A percentile compares a stretch with the other conserved stretches of the same genome.
These are phyloP conservation scores for Coemansia sp. DNA, from an alignment of 192 early-diverging fungal species.

Conservation along the genomic window DNA sequence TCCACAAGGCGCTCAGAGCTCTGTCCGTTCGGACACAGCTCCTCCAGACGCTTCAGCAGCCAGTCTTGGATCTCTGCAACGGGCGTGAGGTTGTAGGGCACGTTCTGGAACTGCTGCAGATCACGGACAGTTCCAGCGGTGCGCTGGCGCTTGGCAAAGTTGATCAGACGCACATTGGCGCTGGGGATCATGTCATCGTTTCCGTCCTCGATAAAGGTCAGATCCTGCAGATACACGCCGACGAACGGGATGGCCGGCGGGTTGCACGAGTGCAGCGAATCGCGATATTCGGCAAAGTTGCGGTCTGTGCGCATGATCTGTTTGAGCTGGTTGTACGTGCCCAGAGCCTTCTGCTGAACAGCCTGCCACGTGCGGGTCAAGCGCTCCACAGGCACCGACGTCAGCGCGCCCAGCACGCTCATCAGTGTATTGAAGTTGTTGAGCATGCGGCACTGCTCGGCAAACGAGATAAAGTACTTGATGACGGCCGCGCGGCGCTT, in stretches of 20 bases:
- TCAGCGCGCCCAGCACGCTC: slow-evolving; percentile 88
- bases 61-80: slow-evolving; percentile 86
- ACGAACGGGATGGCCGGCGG: slow-evolving; percentile 84
- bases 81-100: slow-evolving; percentile 71
- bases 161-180: slow-evolving; percentile 69
- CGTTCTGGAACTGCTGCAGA: slow-evolving; percentile 86
- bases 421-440: slow-evolving; percentile 97
- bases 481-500: slow-evolving; percentile 76
- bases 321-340: slow-evolving; percentile 65
- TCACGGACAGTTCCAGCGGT: slow-evolving; percentile 86
- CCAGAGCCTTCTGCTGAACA: slow-evolving; percentile 61
- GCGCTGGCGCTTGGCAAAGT: slow-evolving; percentile 87
- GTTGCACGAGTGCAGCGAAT: slow-evolving; percentile 77
- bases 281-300: slow-evolving; percentile 85
- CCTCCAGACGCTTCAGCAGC: slow-evolving; percentile 69
- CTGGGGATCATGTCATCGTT: slow-evolving; percentile 73
- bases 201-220: slow-evolving; percentile 91
- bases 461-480: slow-evolving; percentile 85
- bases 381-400: slow-evolving; percentile 85
- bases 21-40: slow-evolving; percentile 64
- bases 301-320: slow-evolving; percentile 76
- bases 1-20: slow-evolving; percentile 60
- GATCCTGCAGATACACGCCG: slow-evolving; percentile 83
- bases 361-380: slow-evolving; percentile 91
- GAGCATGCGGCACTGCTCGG: slow-evolving; percentile 76